Base-by-base conservation (phyloP, 2,329 filamentous ascomycete species). In the Colletotrichum musae region DNA sequence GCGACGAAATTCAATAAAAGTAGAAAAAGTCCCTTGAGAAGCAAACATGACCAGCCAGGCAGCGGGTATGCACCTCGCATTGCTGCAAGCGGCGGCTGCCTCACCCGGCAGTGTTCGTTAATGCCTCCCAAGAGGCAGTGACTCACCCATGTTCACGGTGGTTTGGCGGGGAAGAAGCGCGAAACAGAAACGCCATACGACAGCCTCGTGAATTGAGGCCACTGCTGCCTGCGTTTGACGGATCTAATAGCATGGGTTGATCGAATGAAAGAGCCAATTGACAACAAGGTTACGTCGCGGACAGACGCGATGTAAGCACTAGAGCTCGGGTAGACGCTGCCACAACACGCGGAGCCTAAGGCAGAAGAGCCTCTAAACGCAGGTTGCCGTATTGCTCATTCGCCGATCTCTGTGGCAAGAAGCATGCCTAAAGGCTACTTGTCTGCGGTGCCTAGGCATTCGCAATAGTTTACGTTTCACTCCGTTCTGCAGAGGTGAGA, bases 171-270 rank as follows among this genome's bases (percentile, higher is more conserved):
- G 18, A 5, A 41, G 24, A 60, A 13, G 10, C 45, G 13, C 16
- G 50, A 36, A 51, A 51, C 18, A 5, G 15, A 9, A 32, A 9
- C 28, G 28, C 28, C 28, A 32, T 32, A 9, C 7, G 9, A 6
- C 7, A 32, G 28, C 28, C 28, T 32, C 28, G 28, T 9, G 28
- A 16, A 10, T 21, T 24, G 59, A 62, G 59, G 59, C 59, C 50
- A 50, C 59, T 70, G 62, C 67, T 70, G 67, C 67, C 67, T 70
- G 52, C 56, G 16, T 5, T 6, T 24, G 16, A n/a, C 50, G 13
- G 36, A 21, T 21, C 41, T 10, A 5, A 7, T 32, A 3, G 18
- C 24, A 15, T 4, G 45, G 36, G 3, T 21, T 47, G 12, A 16
- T 53, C 43, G 4, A 54, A 70, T 21, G n/a, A 24, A 51, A n/a